Evolutionary conservation across 108 stramenopile genomes (phyloP), one percentile per base, ranked within the genome.

Genomic region (Pelagomonas calceolata): DNA sequence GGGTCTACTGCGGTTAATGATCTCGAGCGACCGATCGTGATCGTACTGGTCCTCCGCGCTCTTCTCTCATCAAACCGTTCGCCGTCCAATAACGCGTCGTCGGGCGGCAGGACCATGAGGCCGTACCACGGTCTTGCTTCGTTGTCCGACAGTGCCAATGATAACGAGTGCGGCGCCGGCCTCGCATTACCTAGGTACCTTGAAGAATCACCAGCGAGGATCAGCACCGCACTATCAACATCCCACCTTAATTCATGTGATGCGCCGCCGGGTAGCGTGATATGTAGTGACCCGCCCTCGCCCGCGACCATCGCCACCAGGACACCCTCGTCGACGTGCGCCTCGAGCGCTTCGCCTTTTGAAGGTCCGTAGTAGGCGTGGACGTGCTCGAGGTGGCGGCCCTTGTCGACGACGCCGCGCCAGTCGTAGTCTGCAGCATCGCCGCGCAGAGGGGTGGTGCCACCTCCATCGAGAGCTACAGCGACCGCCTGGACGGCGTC

Each of bases 41-140:
- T 12, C 7, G 21, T 26, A 26, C 21, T 26, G 21, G 0, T 12
- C 21, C 21, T 26, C 21, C 21, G 21, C 21, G 51, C 14, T 17
- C 14, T 17, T 17, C 0, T 4, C 17, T n/a, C 34, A 3, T 68
- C 30, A 26, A 10, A 30, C 29, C 34, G 64, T 0, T 3, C 64
- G 45, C 66, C 37, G 12, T 17, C 32, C 30, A 74, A 32, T 0
- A 34, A 3, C 4, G 73, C 73, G 65, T 74, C 67, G 45, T 26
- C 26, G 14, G 73, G 73, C 37, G 73, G 73, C 30, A 74, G 36
- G 4, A 51, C 15, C 73, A 74, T 74, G 18, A 34, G 66, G 12
- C 73, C 73, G 46, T 74, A 74, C 73, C 73, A 74, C 26, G 45
- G 32, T 67, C 73, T 67, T 39, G 35, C 3, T 3, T 4, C 32